These are phyloP conservation scores for Ceratocystis lukuohia DNA, from an alignment of 2,329 filamentous ascomycete species.

Conservation along the genomic window DNA sequence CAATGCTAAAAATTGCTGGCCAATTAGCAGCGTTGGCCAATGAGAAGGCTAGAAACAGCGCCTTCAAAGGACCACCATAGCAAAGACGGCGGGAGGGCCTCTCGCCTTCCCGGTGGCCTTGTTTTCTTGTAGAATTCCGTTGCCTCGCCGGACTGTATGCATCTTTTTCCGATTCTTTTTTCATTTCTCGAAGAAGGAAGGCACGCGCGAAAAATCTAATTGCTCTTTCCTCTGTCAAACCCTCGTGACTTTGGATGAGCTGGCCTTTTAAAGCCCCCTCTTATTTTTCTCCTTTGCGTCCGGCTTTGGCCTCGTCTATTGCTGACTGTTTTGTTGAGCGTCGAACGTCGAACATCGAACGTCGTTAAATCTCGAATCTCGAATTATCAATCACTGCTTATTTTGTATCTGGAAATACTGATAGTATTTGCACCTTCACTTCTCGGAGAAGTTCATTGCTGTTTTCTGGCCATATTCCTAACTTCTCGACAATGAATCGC, in stretches of 20 bases:
- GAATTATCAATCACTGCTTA: no score
- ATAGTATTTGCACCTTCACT: neutral
- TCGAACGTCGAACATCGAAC: neutral
- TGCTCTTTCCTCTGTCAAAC: neutral
- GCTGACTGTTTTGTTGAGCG: neutral
- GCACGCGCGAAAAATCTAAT: neutral
- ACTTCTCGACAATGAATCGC: slow-evolving; percentile 10
- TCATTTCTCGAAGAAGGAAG: neutral
- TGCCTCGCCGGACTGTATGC: neutral
- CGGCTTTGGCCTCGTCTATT: neutral
- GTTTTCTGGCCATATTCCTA: neutral
- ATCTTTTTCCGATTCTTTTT: neutral
- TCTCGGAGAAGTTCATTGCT: neutral
- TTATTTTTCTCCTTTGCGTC: neutral
- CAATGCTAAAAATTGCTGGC: neutral
- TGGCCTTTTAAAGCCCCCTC: neutral
- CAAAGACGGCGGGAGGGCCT: neutral
- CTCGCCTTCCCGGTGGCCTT: neutral
- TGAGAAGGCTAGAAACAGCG: neutral
- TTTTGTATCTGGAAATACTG: no score
- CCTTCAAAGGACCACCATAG: neutral
- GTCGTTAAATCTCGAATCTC: neutral
- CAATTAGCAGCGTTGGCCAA: slow-evolving; percentile 5
- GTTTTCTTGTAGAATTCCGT: neutral
- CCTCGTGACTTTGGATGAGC: neutral